Evolutionary conservation across 2,329 filamentous ascomycete species (phyloP).

Genomic region (Alternaria metachromatica): DNA sequence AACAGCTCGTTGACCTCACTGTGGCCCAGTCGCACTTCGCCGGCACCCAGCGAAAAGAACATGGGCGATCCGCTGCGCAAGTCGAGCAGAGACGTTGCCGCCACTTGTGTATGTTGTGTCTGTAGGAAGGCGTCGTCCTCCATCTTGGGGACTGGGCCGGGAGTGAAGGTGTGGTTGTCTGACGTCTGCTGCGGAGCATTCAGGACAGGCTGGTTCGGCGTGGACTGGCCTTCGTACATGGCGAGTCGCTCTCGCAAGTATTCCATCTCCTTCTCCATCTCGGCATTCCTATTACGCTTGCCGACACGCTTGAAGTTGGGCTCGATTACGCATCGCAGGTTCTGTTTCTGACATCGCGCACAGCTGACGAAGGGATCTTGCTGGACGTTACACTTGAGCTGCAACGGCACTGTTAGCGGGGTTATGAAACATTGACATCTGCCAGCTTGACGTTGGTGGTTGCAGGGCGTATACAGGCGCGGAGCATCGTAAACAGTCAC

Average conservation of each 20-base stretch:
- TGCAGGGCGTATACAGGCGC: neutral
- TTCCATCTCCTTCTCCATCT: slow-evolving; percentile 86
- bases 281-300: slow-evolving; percentile 81
- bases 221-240: slow-evolving; percentile 64
- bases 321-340: slow-evolving; percentile 84
- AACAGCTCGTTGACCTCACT: slow-evolving; percentile 64
- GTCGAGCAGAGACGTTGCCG: slow-evolving; percentile 49
- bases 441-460: neutral
- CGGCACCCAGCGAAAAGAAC: slow-evolving; percentile 65
- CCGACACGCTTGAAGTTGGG: slow-evolving; percentile 86
- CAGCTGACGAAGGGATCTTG: slow-evolving; percentile 81
- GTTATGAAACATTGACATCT: slow-evolving; percentile 1
- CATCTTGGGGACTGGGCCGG: slow-evolving; percentile 28
- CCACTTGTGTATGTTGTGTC: slow-evolving; percentile 47
- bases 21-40: slow-evolving; percentile 51
- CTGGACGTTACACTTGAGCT: slow-evolving; percentile 84
- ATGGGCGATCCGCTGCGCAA: slow-evolving; percentile 58
- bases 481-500: neutral
- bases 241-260: slow-evolving; percentile 62
- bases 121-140: slow-evolving; percentile 47
- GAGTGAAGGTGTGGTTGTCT: slow-evolving; percentile 31
- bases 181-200: slow-evolving; percentile 32
- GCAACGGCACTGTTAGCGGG: slow-evolving; percentile 31
- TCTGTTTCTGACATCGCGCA: slow-evolving; percentile 78
- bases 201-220: slow-evolving; percentile 32